phyloP scores from a whole-genome alignment of 768 basidiomycete species.

The Boletus pseudopeckii region DNA sequence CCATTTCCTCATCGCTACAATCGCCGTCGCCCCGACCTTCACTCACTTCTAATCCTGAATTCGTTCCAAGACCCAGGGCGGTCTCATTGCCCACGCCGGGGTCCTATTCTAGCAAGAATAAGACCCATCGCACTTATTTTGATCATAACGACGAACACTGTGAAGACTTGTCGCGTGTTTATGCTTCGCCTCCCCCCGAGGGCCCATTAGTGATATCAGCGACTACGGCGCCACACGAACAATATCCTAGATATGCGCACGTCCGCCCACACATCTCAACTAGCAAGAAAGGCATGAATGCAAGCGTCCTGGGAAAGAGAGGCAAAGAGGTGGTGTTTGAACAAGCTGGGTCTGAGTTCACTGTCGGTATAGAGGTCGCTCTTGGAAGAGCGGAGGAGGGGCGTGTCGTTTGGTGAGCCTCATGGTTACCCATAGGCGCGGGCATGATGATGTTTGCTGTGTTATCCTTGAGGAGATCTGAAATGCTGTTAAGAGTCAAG shows the following conservation, averaged over 20 bases:
- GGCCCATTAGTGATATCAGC: slow-evolving; percentile 24
- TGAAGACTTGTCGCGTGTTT: slow-evolving; percentile 30
- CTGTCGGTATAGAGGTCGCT: slow-evolving; percentile 30
- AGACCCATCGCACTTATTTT: slow-evolving; percentile 18
- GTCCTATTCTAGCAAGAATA: background rate
- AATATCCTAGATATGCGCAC: slow-evolving; percentile 30
- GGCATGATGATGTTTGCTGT: background rate
- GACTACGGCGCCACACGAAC: slow-evolving; percentile 17
- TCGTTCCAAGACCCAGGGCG: slow-evolving; percentile 24
- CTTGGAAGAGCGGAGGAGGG: slow-evolving; percentile 34
- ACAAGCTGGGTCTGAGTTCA: slow-evolving; percentile 26
- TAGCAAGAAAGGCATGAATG: slow-evolving; percentile 12
- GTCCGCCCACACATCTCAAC: slow-evolving; percentile 17
- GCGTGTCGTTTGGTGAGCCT: slow-evolving; percentile 28
- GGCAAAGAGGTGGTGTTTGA: slow-evolving; percentile 26
- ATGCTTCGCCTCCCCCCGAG: slow-evolving; percentile 29
- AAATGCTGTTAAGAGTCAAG: slow-evolving; percentile 5
- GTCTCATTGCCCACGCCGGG: slow-evolving; percentile 20
- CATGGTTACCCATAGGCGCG: background rate
- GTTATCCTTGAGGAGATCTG: background rate
- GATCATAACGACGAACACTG: slow-evolving; percentile 16
- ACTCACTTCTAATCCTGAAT: slow-evolving; percentile 5
- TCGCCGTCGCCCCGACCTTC: slow-evolving; percentile 9
- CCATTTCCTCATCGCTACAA: slow-evolving; percentile 10
- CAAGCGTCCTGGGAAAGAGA: slow-evolving; percentile 8